Base-by-base conservation (phyloP, 495 filamentous ascomycete genomes). In the Hamigera avellanea region DNA sequence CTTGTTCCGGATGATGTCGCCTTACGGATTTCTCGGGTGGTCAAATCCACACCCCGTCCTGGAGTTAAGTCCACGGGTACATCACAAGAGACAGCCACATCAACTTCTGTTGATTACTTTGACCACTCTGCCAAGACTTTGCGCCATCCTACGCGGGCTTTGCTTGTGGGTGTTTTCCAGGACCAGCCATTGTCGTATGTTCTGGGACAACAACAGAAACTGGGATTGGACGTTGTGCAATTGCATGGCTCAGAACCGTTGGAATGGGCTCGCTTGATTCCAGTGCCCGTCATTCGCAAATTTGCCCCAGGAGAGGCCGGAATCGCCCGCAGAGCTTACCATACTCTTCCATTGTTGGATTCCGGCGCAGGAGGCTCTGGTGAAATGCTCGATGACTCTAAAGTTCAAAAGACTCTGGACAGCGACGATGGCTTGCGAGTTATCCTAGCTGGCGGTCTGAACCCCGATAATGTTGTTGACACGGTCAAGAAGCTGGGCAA, bases 161-260 rank as follows among this genome's bases (percentile, higher is more conserved):
- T 93, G 19, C 70, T 98, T 17, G 93, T 94, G 21, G 91, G 91
- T 35, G 89, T 98, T 4, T 98, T 98, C 59, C 83, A 80, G 52
- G 80, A 95, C 58, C 89, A 95, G 46, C 78, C 88, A 2, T 64
- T 98, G 9, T 69, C 73, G 14, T 85, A 94, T 37, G 63, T 98
- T 14, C 59, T 95, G 15, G 69, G 70, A 29, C 72, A 87, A 49
- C 83, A 88, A 46, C 69, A 72, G 36, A 68, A 77, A 2, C 71
- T 95, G 38, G 66, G 69, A 31, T 78, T 98, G n/a, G 91, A 98
- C 52, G 65, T 91, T 29, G 80, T 98, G 3, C 91, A 98, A 49
- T 70, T 98, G 3, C 91, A 98, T 54, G 91, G 91, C 7, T 64
- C 76, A 35, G 91, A 98, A 54, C 88, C 91, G 2, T 48, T 95